These are phyloP conservation scores for Pulveroboletus sp. DNA, from an alignment of 768 basidiomycete genomes.

Conservation along the genomic window DNA sequence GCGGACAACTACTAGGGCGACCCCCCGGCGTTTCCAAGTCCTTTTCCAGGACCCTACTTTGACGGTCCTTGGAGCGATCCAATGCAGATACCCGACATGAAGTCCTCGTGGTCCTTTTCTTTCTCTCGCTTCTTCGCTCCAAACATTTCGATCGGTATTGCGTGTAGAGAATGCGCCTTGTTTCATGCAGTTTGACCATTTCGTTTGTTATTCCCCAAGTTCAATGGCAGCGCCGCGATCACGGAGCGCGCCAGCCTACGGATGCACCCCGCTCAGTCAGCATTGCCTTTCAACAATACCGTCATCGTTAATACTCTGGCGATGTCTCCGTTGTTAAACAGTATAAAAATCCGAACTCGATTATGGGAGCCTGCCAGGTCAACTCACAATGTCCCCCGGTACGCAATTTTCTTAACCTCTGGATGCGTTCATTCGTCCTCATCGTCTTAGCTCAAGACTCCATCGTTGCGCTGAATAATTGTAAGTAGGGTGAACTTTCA, in stretches of 20 bases:
- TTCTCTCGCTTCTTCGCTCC: constrained; percentile 32
- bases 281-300: constrained; percentile 27
- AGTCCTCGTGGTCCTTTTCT: constrained; percentile 31
- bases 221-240: constrained; percentile 29
- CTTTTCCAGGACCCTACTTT: constrained; percentile 22
- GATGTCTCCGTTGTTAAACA: constrained; percentile 17
- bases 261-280: constrained; percentile 26
- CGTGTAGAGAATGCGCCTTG: constrained; percentile 30
- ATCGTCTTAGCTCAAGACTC: constrained; percentile 25
- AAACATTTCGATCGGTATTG: constrained; percentile 33
- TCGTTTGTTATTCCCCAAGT: constrained; percentile 27
- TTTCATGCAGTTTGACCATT: constrained; percentile 30
- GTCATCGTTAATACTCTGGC: constrained; percentile 21
- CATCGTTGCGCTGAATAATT: constrained; percentile 40
- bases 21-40: constrained; percentile 20
- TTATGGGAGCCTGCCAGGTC: constrained; percentile 15
- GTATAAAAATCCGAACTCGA: constrained; percentile 27
- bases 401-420: constrained; percentile 1
- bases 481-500: constrained; percentile 24
- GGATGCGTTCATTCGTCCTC: constrained; percentile 4
- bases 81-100: constrained; percentile 38
- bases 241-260: constrained; percentile 21
- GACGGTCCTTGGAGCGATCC: constrained; percentile 32
- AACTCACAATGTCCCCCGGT: constrained; percentile 23
- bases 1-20: constrained; percentile 16